Evolutionary conservation across 2,329 filamentous ascomycete genomes (phyloP).

Genomic region (Ophiostoma novo-ulmi): DNA sequence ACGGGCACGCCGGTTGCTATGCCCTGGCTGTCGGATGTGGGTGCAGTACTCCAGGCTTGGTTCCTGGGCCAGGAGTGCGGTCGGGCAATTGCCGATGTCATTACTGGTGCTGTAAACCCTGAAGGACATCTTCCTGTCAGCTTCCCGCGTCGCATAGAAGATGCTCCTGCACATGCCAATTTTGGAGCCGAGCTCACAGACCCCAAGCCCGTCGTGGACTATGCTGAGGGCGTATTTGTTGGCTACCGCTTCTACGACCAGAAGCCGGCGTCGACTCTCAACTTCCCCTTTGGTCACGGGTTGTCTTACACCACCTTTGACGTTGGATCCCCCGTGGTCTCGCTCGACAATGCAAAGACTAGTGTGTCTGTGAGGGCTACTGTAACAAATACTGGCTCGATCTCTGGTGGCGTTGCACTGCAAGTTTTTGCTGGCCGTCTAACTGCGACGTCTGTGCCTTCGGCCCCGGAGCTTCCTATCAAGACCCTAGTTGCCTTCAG

Average conservation of each 20-base stretch:
- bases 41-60: constrained; percentile 65
- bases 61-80: constrained; percentile 66
- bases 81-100: constrained; percentile 60
- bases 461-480: background rate
- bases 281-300: constrained; percentile 72
- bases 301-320: constrained; percentile 69
- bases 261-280: constrained; percentile 36
- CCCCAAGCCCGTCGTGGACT: constrained; percentile 59
- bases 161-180: constrained; percentile 72
- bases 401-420: background rate
- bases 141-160: constrained; percentile 62
- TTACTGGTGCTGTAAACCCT: constrained; percentile 59
- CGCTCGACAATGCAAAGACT: background rate
- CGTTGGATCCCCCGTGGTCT: background rate
- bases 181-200: constrained; percentile 53
- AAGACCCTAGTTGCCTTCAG: background rate
- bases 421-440: background rate
- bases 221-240: constrained; percentile 74
- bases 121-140: constrained; percentile 60
- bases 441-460: background rate
- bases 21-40: constrained; percentile 63
- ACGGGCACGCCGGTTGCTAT: constrained; percentile 62
- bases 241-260: constrained; percentile 74
- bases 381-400: background rate
- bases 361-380: background rate